Percentiles rank a stretch among this genome's conserved stretches.
phyloP scores from a whole-genome alignment of 345 rosid species.

The Eucalyptus regnans region DNA sequence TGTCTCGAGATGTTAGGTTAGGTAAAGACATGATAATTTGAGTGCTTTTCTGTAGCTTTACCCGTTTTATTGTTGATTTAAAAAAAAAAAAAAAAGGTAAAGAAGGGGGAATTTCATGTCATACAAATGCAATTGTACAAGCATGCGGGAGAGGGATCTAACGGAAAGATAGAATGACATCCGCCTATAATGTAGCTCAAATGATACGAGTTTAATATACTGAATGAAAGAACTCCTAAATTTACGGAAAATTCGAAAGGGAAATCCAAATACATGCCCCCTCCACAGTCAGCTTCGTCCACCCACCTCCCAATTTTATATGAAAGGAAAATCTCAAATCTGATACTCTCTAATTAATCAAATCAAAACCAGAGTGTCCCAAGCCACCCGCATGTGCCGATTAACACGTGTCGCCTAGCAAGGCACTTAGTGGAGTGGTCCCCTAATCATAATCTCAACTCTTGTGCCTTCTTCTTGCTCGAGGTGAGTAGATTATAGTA shows the following conservation, averaged over 20 bases:
- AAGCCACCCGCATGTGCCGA: neutral
- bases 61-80: neutral
- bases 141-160: neutral
- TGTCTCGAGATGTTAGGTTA: neutral
- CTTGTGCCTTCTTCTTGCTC: neutral
- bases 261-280: neutral
- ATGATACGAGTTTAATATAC: neutral
- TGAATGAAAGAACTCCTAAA: neutral
- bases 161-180: neutral
- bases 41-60: neutral
- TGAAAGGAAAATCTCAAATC: neutral
- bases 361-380: neutral
- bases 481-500: neutral
- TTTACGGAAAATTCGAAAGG: neutral
- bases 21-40: neutral
- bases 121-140: neutral
- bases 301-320: neutral
- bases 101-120: neutral
- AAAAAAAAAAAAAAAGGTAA: neutral
- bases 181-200: neutral
- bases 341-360: neutral
- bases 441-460: neutral
- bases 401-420: neutral
- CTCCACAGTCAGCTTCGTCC: neutral
- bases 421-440: neutral